Evolutionary conservation across 2,329 filamentous ascomycete species (phyloP), one percentile per base, ranked within the genome.

Genomic region (Triangularia setosa): DNA sequence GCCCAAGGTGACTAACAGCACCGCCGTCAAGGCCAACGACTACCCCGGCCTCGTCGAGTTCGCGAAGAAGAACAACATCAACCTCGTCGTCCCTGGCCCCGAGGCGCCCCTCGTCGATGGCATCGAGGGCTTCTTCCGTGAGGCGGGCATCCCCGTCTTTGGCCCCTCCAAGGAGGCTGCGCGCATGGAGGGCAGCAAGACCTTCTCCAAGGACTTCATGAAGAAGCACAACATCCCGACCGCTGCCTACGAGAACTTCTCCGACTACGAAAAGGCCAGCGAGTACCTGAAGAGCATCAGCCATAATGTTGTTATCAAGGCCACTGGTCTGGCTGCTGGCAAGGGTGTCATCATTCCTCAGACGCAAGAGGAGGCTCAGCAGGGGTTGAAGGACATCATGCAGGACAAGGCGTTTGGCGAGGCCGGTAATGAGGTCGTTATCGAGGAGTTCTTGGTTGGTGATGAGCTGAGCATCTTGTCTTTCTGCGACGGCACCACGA

Each of bases 201-300:
- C 94, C 11, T 98, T 96, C 77, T 93, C 91, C 67, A 99, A 99
- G 76, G 93, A 98, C 77, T 98, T 98, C 75, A 99, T 98, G 95
- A 89, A 90, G 77, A 88, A 89, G 69, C 87, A 96, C 79, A 84
- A 85, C 72, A 96, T 99, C 71, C 93, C 94, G 40, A 98, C 95
- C 0, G 95, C 95, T 16, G 87, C 86, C 44, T 98, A 97, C 79
- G 87, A 90, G 76, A 97, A 96, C 80, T 97, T 98, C 75, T 87
- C 83, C 75, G 84, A 91, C 72, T 93, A 90, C 77, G 85, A 89
- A 62, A 80, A 86, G 56, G 93, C 93, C 14, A 81, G 83, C 69
- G 79, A 86, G 70, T 96, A 98, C 75, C 80, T 98, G 60, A 88
- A 93, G 69, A 82, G 78, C 7, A 80, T 93, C 56, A 76, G 81